Conservation (phyloP, 768 basidiomycete genomes). For the Piloderma croceum region DNA sequence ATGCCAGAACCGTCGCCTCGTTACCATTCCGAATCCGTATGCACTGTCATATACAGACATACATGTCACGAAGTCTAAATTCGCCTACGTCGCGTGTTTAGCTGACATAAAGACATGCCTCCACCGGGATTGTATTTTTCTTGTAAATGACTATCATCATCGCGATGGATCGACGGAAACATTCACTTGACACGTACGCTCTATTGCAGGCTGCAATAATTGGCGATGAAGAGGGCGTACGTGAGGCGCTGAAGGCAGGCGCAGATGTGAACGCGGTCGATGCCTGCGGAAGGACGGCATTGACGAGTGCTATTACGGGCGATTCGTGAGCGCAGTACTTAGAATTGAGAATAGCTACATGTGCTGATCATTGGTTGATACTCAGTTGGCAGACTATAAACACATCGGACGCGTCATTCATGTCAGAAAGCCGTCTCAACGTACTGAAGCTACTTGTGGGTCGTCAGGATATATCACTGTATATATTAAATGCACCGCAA, state of each 20-base stretch:
- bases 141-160: no score
- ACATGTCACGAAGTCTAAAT: no score
- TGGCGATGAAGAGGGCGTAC: constrained; percentile 52
- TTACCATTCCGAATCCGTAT: no score
- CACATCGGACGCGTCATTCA: constrained; percentile 66
- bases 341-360: constrained; percentile 1
- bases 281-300: constrained; percentile 50
- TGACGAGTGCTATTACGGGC: constrained; percentile 69
- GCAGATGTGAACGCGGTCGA: constrained; percentile 69
- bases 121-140: no score
- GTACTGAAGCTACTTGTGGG: constrained; percentile 50
- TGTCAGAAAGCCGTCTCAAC: constrained; percentile 50
- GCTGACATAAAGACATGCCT: no score
- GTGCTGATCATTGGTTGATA: constrained; percentile 4
- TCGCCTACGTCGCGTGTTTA: no score
- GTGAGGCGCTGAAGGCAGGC: constrained; percentile 47
- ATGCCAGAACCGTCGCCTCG: no score
- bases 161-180: constrained; percentile 13
- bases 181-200: constrained; percentile 34
- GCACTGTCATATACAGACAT: no score
- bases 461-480: constrained; percentile 57
- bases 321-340: constrained; percentile 47
- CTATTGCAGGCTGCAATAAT: constrained; percentile 52
- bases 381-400: constrained; percentile 63
- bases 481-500: constrained; percentile 71